phyloP scores from a whole-genome alignment of 805 yeast species.

The Sugiyamaella smithiae region DNA sequence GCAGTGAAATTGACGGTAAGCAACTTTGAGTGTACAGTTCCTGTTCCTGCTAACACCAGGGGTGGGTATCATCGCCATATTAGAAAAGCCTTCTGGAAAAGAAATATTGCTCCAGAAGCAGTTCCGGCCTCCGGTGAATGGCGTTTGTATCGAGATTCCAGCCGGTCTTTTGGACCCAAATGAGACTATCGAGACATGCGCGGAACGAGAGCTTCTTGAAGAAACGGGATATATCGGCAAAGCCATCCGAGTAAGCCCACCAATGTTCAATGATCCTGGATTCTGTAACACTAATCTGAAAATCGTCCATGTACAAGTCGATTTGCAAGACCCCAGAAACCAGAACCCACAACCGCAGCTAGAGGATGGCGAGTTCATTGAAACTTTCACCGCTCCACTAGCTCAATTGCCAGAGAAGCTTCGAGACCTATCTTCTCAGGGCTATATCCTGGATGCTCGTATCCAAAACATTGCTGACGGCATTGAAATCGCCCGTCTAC shows the following conservation, averaged over 20 bases:
- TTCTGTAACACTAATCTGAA: slow-evolving; percentile 86
- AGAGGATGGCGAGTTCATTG: slow-evolving; percentile 92
- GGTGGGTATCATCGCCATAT: slow-evolving; percentile 80
- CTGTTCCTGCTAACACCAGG: slow-evolving; percentile 23
- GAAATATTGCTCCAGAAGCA: slow-evolving; percentile 76
- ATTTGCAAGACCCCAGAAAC: slow-evolving; percentile 63
- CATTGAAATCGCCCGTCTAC: slow-evolving; percentile 49
- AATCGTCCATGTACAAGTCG: slow-evolving; percentile 75
- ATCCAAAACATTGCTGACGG: slow-evolving; percentile 87
- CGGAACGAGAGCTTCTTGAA: slow-evolving; percentile 81
- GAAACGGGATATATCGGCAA: slow-evolving; percentile 90
- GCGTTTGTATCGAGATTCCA: slow-evolving; percentile 88
- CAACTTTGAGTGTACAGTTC: background rate
- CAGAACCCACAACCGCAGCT: slow-evolving; percentile 65
- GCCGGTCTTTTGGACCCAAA: slow-evolving; percentile 90
- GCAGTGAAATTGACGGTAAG: slow-evolving; percentile 66
- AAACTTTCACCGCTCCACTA: slow-evolving; percentile 69
- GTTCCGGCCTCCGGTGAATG: slow-evolving; percentile 88
- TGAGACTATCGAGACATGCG: slow-evolving; percentile 75
- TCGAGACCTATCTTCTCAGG: slow-evolving; percentile 52
- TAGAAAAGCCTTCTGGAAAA: slow-evolving; percentile 50
- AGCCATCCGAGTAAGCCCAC: slow-evolving; percentile 44
- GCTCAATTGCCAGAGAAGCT: slow-evolving; percentile 54
- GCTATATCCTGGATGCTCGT: slow-evolving; percentile 81
- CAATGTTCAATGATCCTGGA: slow-evolving; percentile 76